Evolutionary conservation across 495 filamentous ascomycete genomes (phyloP).

Genomic region (Penicillium tannophilum): DNA sequence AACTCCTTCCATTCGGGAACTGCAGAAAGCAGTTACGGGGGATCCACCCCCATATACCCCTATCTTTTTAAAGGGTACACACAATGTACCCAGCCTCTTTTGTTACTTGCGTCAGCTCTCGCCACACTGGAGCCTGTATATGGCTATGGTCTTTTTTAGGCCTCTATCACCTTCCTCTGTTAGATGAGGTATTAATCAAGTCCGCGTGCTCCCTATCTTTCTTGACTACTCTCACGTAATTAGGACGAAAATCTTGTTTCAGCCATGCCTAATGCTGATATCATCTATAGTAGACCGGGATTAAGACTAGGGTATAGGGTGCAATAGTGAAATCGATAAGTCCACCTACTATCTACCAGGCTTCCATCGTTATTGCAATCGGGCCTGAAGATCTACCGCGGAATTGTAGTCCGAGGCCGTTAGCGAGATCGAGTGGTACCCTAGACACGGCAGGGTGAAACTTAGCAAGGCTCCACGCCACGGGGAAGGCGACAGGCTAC

Average conservation of each 20-base stretch:
- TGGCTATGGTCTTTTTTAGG: neutral
- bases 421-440: slow-evolving; percentile 21
- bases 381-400: slow-evolving; percentile 24
- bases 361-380: slow-evolving; percentile 13
- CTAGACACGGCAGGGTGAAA: slow-evolving; percentile 17
- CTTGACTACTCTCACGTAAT: neutral
- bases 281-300: neutral
- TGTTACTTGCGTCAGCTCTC: slow-evolving; percentile 16
- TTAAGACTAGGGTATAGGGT: neutral
- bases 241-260: slow-evolving; percentile 2
- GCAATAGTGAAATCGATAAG: slow-evolving; percentile 1
- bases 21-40: slow-evolving; percentile 16
- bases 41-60: slow-evolving; percentile 24
- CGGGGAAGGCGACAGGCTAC: neutral
- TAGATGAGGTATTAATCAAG: no score
- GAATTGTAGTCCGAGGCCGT: slow-evolving; percentile 18
- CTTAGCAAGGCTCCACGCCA: slow-evolving; percentile 7
- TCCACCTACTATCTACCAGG: neutral
- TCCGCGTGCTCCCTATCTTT: neutral
- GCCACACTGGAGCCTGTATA: slow-evolving; percentile 21
- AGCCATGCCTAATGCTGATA: neutral
- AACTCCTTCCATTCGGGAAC: slow-evolving; percentile 12
- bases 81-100: no score
- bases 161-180: neutral
- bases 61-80: neutral